Conservation (phyloP, 2,329 filamentous ascomycete species). For the Paracoccidioides brasiliensis region DNA sequence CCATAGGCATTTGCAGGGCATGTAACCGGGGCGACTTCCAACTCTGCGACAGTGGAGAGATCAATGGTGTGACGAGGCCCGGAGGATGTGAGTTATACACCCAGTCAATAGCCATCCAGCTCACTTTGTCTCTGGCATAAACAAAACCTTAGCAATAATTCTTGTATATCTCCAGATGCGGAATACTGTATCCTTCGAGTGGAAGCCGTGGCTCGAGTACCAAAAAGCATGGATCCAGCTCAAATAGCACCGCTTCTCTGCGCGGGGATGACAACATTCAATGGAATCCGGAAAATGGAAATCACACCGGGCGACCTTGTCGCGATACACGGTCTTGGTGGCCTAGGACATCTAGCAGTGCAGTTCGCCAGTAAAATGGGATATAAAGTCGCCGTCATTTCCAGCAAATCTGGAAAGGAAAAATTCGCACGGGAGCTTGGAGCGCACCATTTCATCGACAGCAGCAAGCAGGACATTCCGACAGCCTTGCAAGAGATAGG, state of each 20-base stretch:
- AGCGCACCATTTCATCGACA: conserved; percentile 44
- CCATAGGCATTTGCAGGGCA: conserved; percentile 43
- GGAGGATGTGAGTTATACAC: conserved; percentile 45
- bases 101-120: background rate
- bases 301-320: conserved; percentile 34
- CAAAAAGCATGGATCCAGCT: conserved; percentile 33
- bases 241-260: conserved; percentile 36
- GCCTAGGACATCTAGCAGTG: conserved; percentile 39
- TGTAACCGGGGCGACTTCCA: conserved; percentile 55
- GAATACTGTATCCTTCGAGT: conserved; percentile 26
- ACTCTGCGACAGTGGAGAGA: conserved; percentile 48
- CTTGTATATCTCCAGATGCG: conserved; percentile 15
- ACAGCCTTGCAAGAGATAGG: conserved; percentile 25
- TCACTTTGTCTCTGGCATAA: background rate
- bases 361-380: conserved; percentile 42
- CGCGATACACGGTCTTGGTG: conserved; percentile 41
- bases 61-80: conserved; percentile 54
- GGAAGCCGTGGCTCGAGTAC: conserved; percentile 34
- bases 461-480: conserved; percentile 23
- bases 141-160: background rate
- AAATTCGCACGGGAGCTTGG: conserved; percentile 42
- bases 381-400: conserved; percentile 39
- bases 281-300: conserved; percentile 36
- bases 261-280: conserved; percentile 40
- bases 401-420: conserved; percentile 38